Conservation (phyloP, 148 eudicot species). For the Camellia japonica region DNA sequence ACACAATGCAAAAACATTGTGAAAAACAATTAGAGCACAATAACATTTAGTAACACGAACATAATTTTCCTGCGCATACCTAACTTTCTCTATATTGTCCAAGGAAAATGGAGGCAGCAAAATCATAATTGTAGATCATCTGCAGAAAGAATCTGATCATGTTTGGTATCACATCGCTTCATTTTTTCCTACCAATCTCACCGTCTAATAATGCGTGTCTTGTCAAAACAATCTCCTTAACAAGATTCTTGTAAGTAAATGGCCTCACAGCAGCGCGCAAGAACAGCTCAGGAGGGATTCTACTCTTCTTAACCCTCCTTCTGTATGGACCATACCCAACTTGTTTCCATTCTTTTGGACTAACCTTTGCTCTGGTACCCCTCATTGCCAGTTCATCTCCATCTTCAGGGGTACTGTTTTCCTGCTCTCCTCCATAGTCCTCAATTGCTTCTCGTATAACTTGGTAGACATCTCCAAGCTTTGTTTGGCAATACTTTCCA, state of each 20-base stretch:
- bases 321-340: conserved; percentile 64
- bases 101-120: too few relatives aligned
- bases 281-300: conserved; percentile 81
- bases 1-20: too few relatives aligned
- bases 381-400: conserved; percentile 52
- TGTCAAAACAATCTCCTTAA: conserved; percentile 83
- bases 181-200: conserved; percentile 47
- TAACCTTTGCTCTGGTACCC: conserved; percentile 62
- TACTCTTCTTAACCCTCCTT: conserved; percentile 73
- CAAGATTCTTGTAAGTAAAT: conserved; percentile 79
- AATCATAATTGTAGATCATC: too few relatives aligned
- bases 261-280: conserved; percentile 86
- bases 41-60: too few relatives aligned
- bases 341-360: conserved; percentile 64
- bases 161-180: not conserved
- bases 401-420: conserved; percentile 19
- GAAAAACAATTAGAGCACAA: too few relatives aligned
- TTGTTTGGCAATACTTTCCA: conserved; percentile 64
- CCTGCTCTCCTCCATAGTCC: conserved; percentile 32
- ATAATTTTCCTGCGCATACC: too few relatives aligned
- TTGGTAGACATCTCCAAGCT: conserved; percentile 42
- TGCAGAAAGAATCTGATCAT: not conserved
- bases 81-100: too few relatives aligned
- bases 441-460: conserved; percentile 47
- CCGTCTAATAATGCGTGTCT: conserved; percentile 91